These are phyloP conservation scores for Cladophialophora yegresii DNA, from an alignment of 2,329 filamentous ascomycete species.

Conservation along the genomic window DNA sequence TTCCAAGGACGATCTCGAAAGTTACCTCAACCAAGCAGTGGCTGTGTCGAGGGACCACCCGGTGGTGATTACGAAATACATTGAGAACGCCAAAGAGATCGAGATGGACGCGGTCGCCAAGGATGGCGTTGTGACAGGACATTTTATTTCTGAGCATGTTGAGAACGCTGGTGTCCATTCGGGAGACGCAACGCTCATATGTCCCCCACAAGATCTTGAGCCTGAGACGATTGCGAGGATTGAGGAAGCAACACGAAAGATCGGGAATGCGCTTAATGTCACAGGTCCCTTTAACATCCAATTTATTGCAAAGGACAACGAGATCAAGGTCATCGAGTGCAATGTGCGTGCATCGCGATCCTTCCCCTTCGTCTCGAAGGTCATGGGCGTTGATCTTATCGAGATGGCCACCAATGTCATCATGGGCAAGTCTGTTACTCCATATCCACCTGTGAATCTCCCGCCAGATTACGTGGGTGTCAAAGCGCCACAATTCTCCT, in stretches of 20 bases:
- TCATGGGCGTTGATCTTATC: constrained; percentile 96
- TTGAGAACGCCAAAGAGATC: constrained; percentile 98
- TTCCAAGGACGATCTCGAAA: constrained; percentile 86
- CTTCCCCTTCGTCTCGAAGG: constrained; percentile 97
- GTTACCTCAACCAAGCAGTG: constrained; percentile 83
- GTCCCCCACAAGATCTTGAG: constrained; percentile 91
- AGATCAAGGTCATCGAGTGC: constrained; percentile 99
- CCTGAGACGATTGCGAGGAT: constrained; percentile 86
- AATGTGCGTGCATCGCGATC: constrained; percentile 95
- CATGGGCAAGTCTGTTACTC: constrained; percentile 76
- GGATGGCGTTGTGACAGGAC: constrained; percentile 84
- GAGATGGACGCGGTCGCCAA: constrained; percentile 98
- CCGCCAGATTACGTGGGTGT: constrained; percentile 85
- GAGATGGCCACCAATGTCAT: constrained; percentile 99
- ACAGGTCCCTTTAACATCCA: constrained; percentile 99
- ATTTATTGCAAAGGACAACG: constrained; percentile 99
- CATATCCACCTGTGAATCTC: constrained; percentile 77
- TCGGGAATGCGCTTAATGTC: constrained; percentile 88
- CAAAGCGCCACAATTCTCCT: constrained; percentile 98
- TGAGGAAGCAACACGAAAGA: constrained; percentile 92
- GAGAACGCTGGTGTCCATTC: constrained; percentile 99
- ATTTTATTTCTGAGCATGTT: constrained; percentile 98
- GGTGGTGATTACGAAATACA: constrained; percentile 99
- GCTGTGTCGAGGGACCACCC: constrained; percentile 95
- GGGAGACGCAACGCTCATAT: constrained; percentile 91